Percentiles rank a stretch among this genome's conserved stretches.
phyloP scores from a whole-genome alignment of 768 basidiomycete species.

The Tylopilus rubrobrunneus region DNA sequence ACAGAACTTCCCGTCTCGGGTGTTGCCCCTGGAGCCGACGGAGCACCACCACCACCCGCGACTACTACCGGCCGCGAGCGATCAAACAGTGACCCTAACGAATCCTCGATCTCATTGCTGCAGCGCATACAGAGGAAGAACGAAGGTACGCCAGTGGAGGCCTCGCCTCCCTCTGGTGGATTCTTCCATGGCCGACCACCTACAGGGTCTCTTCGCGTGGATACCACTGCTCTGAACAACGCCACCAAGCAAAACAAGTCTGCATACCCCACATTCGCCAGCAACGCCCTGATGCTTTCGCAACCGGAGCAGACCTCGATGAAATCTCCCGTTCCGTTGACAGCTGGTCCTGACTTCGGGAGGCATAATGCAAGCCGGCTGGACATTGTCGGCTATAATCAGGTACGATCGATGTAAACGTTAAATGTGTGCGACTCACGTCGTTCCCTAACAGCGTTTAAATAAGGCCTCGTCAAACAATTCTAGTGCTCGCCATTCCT shows the following conservation, averaged over 20 bases:
- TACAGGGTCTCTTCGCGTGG: slow-evolving; percentile 67
- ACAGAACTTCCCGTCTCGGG: slow-evolving; percentile 75
- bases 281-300: slow-evolving; percentile 48
- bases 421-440: slow-evolving; percentile 5
- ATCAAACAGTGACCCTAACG: slow-evolving; percentile 77
- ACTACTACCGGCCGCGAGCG: slow-evolving; percentile 62
- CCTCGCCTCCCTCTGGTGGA: slow-evolving; percentile 36
- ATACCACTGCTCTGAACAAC: slow-evolving; percentile 62
- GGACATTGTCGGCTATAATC: slow-evolving; percentile 71
- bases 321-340: slow-evolving; percentile 76
- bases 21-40: slow-evolving; percentile 49
- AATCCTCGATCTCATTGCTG: slow-evolving; percentile 65
- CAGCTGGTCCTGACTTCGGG: slow-evolving; percentile 82
- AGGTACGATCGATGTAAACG: slow-evolving; percentile 41
- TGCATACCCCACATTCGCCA: slow-evolving; percentile 63
- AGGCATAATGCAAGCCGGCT: slow-evolving; percentile 66
- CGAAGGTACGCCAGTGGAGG: slow-evolving; percentile 57
- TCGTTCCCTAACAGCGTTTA: slow-evolving; percentile 36
- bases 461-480: slow-evolving; percentile 45
- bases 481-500: slow-evolving; percentile 65
- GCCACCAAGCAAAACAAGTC: slow-evolving; percentile 77
- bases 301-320: slow-evolving; percentile 53
- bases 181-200: slow-evolving; percentile 62
- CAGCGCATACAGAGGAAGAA: slow-evolving; percentile 71
- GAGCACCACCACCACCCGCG: slow-evolving; percentile 47